phyloP scores from a whole-genome alignment of 441 rosid species.

The Gossypium aridum region DNA sequence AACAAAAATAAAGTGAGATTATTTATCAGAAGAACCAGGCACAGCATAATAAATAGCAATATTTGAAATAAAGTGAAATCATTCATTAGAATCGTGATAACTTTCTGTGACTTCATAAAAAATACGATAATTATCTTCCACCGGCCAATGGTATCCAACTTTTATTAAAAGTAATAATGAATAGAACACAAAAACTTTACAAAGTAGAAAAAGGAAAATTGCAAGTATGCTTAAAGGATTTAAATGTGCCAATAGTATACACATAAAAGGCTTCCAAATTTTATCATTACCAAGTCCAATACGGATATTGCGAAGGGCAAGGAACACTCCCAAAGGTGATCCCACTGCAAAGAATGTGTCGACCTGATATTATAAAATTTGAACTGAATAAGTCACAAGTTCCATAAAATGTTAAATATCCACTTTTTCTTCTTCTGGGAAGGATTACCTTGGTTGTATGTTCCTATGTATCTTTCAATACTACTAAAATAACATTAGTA shows the following conservation, averaged over 20 bases:
- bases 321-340: conserved; percentile 96
- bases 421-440: background rate
- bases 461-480: background rate
- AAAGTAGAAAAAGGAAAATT: background rate
- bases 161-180: background rate
- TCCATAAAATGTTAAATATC: background rate
- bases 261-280: background rate
- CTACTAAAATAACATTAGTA: background rate
- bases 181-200: background rate
- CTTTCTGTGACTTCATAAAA: background rate
- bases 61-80: conserved; percentile 2
- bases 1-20: background rate
- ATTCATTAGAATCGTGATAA: background rate
- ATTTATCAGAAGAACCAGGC: background rate
- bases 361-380: conserved; percentile 42
- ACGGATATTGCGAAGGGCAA: conserved; percentile 79
- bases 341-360: conserved; percentile 98
- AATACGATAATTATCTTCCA: background rate
- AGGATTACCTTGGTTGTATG: background rate
- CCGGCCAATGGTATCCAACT: background rate
- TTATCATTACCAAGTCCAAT: conserved; percentile 68
- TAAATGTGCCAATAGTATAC: background rate
- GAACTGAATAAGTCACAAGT: conserved; percentile 11
- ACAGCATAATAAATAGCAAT: conserved; percentile 6
- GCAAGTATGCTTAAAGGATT: background rate